Percentiles rank a stretch among this genome's conserved stretches.
phyloP scores from a whole-genome alignment of 257 asterid genomes.

The Fraxinus anomala region DNA sequence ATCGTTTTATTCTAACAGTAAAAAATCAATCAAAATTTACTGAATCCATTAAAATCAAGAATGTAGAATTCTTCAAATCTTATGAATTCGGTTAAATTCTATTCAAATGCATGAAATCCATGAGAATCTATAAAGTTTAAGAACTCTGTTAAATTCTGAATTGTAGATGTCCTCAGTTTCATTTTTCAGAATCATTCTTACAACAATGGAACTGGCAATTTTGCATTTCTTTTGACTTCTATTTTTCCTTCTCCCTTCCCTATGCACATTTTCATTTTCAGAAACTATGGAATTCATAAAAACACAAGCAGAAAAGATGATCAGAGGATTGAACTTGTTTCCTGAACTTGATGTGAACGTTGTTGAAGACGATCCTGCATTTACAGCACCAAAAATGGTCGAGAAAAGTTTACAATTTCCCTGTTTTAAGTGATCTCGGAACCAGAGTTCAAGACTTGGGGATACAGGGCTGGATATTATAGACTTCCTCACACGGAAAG shows the following conservation, averaged over 20 bases:
- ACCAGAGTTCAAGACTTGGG: conserved; percentile 48
- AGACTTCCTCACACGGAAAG: conserved; percentile 49
- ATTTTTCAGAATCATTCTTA: background rate
- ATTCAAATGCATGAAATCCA: background rate
- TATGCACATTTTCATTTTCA: conserved; percentile 19
- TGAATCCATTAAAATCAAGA: too few species aligned
- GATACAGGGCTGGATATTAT: conserved; percentile 78
- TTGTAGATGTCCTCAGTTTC: background rate
- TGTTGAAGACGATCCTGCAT: conserved; percentile 5
- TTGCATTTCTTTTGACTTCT: conserved; percentile 11
- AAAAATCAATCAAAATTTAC: too few species aligned
- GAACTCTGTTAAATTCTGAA: background rate
- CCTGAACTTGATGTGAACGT: conserved; percentile 53
- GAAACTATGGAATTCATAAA: conserved; percentile 29
- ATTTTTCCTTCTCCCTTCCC: conserved; percentile 5
- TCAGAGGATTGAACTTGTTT: conserved; percentile 57
- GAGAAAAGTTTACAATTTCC: conserved; percentile 59
- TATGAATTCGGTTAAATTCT: background rate
- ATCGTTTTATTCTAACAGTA: too few species aligned
- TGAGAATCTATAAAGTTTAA: background rate
- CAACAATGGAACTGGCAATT: conserved; percentile 22
- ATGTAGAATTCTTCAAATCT: background rate
- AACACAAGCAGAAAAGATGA: conserved; percentile 46
- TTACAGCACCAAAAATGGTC: conserved; percentile 35
- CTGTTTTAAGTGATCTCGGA: conserved; percentile 25